These are phyloP conservation scores for Leucocoprinus gongylophorus DNA, from an alignment of 1,284 basidiomycete species.

Conservation along the genomic window DNA sequence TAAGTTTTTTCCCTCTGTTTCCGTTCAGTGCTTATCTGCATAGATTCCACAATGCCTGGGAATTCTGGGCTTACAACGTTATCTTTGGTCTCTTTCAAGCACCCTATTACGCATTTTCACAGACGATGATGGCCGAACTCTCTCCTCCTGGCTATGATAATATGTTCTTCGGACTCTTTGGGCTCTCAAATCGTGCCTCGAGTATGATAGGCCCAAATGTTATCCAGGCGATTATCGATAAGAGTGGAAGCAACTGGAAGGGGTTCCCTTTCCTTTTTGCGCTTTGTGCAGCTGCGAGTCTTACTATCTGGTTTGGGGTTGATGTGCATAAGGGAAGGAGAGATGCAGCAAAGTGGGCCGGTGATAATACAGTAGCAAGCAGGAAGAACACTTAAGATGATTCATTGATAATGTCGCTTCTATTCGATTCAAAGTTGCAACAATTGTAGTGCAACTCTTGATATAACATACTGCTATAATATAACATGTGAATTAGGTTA, in stretches of 20 bases:
- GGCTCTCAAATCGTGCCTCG: conserved; percentile 75
- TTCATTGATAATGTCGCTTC: too few relatives aligned
- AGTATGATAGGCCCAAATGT: conserved; percentile 77
- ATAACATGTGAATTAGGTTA: too few relatives aligned
- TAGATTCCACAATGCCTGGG: conserved; percentile 78
- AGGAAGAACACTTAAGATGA: background rate
- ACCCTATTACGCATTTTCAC: conserved; percentile 80
- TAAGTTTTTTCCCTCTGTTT: background rate
- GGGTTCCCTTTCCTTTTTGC: conserved; percentile 82
- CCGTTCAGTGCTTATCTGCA: conserved; percentile 5
- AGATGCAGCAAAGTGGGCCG: conserved; percentile 60
- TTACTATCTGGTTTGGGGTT: conserved; percentile 69
- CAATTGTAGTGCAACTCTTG: too few relatives aligned
- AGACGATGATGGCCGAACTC: conserved; percentile 85
- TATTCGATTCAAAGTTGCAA: too few relatives aligned
- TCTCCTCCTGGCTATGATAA: conserved; percentile 79
- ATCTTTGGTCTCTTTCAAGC: conserved; percentile 82
- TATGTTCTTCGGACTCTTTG: conserved; percentile 83
- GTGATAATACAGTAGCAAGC: conserved; percentile 13
- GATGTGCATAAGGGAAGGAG: conserved; percentile 62
- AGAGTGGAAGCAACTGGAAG: conserved; percentile 66
- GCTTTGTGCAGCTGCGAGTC: conserved; percentile 53
- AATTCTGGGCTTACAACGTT: conserved; percentile 80
- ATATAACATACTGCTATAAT: too few relatives aligned
- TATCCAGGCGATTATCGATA: conserved; percentile 73